These are phyloP conservation scores for Kodamaea leandrae DNA, from an alignment of 805 yeast genomes.

Conservation along the genomic window DNA sequence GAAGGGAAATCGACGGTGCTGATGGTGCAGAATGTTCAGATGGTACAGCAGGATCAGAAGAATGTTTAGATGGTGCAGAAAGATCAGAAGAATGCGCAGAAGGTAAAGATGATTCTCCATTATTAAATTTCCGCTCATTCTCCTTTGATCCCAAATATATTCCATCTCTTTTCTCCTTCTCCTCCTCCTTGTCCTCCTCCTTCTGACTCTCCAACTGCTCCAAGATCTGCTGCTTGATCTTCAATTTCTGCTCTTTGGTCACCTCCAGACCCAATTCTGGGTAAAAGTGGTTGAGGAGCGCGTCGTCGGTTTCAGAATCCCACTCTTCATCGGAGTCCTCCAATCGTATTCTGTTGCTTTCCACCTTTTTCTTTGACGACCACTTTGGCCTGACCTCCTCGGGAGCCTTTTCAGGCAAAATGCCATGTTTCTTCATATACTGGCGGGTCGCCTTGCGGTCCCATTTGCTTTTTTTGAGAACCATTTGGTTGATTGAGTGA, in stretches of 20 bases:
- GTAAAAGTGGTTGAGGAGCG: conserved; percentile 37
- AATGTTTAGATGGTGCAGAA: too few relatives aligned
- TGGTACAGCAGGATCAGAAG: not conserved
- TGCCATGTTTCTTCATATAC: conserved; percentile 42
- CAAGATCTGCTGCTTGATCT: conserved; percentile 36
- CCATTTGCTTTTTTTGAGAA: conserved; percentile 43
- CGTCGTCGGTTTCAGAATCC: conserved; percentile 41
- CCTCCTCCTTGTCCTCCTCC: conserved; percentile 9
- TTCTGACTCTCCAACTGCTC: conserved; percentile 21
- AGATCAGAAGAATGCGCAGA: too few relatives aligned
- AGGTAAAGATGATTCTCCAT: too few relatives aligned
- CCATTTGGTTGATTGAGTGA: conserved; percentile 32
- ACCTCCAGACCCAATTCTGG: conserved; percentile 36
- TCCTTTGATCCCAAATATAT: conserved; percentile 35
- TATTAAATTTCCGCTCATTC: too few relatives aligned
- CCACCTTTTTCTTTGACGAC: conserved; percentile 27
- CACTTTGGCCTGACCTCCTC: conserved; percentile 25
- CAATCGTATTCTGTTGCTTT: conserved; percentile 15
- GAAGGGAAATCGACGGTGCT: conserved; percentile 3
- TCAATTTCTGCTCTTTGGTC: conserved; percentile 32
- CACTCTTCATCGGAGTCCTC: conserved; percentile 33
- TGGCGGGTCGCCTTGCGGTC: conserved; percentile 41
- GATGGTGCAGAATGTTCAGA: conserved; percentile 13
- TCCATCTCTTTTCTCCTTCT: conserved; percentile 23
- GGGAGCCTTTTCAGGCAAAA: conserved; percentile 16